Evolutionary conservation across 2,329 filamentous ascomycete species (phyloP), one percentile per base, ranked within the genome.

Genomic region (Xylariaceae sp.): DNA sequence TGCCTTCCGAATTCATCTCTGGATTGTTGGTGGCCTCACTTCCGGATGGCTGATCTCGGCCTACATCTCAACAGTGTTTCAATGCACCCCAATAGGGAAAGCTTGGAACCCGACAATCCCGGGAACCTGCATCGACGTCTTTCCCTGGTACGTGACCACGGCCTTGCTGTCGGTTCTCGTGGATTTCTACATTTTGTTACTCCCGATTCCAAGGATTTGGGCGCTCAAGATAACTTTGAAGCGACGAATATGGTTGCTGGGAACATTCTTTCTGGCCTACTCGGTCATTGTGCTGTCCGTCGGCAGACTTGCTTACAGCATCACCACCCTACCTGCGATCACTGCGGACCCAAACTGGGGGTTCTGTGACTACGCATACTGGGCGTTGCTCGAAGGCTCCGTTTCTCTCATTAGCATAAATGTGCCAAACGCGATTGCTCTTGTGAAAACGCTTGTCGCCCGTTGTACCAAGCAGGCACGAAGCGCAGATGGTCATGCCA

Each of bases 281-380:
- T 57, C 55, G 22, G 55, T 57, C 41, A 55, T 57, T 42, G 55
- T 57, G n/a, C 45, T 54, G 38, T 57, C 55, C 4, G 19, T 57
- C 39, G 55, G 55, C 28, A 42, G 55, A 31, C 36, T 57, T 13
- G 41, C 50, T 16, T 51, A 42, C 31, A 54, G 49, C 5, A 44
- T 57, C 49, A 28, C 47, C 7, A 42, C 53, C 6, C 50, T 57
- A 17, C 51, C 55, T 17, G 43, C 41, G 34, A 12, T 47, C 39
- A 9, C 16, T 19, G 19, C 43, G 19, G 52, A 55, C 40, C 48
- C 51, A 42, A 55, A 31, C 17, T 55, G 52, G 52, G 45, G 45
- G 33, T 45, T 55, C 31, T 45, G 48, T 19, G 40, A 18, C 34
- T 56, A 56, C 40, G 48, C 54, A 19, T 51, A 56, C 54, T 56